Evolutionary conservation across 371 early-diverging fungal genomes (phyloP).

Genomic region (Mortierella sp.): DNA sequence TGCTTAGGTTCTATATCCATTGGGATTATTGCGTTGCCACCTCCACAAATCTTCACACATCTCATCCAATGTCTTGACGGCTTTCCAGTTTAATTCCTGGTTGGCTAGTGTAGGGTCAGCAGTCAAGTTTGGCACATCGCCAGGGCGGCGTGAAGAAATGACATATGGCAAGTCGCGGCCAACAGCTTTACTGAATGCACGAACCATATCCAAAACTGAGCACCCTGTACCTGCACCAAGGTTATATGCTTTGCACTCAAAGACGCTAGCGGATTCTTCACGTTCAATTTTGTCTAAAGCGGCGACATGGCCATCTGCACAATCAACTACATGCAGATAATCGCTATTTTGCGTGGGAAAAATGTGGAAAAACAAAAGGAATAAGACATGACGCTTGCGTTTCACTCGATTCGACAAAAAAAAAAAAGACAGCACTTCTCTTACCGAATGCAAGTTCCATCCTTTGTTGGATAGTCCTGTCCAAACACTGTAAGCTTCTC

Average conservation of each 20-base stretch:
- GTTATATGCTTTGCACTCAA: slow-evolving; percentile 81
- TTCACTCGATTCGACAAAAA: no score
- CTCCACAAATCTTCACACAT: slow-evolving; percentile 89
- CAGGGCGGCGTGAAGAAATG: slow-evolving; percentile 76
- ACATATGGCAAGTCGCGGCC: slow-evolving; percentile 74
- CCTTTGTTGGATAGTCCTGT: slow-evolving; percentile 86
- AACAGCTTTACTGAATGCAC: slow-evolving; percentile 78
- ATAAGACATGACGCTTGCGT: no score
- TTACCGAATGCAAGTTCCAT: slow-evolving; percentile 89
- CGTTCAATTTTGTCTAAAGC: slow-evolving; percentile 77
- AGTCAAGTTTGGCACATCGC: slow-evolving; percentile 87
- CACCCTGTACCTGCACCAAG: slow-evolving; percentile 88
- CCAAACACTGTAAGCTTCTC: slow-evolving; percentile 85
- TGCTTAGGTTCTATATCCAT: slow-evolving; percentile 59
- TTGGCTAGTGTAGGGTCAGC: slow-evolving; percentile 81
- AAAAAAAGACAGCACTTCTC: no score
- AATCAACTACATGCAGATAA: slow-evolving; percentile 90
- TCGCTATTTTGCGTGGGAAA: slow-evolving; percentile 67
- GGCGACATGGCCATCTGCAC: slow-evolving; percentile 88
- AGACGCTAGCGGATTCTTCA: slow-evolving; percentile 52
- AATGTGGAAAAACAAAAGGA: no score
- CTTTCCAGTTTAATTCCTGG: slow-evolving; percentile 82
- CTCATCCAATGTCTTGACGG: slow-evolving; percentile 70
- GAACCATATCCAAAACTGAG: slow-evolving; percentile 87
- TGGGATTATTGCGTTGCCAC: slow-evolving; percentile 83